Evolutionary conservation across 768 basidiomycete species (phyloP).

Genomic region (Tricholoma saponaceum): DNA sequence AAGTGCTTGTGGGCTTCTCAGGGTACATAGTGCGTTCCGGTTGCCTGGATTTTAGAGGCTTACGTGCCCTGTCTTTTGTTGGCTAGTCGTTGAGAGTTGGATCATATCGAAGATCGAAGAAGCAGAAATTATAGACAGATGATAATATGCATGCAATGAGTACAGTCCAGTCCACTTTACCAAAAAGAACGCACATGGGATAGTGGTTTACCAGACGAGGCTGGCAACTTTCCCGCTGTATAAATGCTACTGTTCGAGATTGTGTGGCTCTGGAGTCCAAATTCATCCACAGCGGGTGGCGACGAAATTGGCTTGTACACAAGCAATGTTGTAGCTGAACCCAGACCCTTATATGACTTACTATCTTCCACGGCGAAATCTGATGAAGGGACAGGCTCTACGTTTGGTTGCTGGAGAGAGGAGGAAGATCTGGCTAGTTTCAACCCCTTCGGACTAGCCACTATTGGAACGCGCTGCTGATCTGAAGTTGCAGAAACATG

Average conservation of each 20-base stretch:
- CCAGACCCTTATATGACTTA: conserved; percentile 39
- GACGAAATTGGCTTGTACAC: conserved; percentile 55
- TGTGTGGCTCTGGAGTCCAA: conserved; percentile 36
- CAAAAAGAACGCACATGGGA: conserved; percentile 86
- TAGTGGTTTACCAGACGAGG: conserved; percentile 59
- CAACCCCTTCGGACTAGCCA: conserved; percentile 2
- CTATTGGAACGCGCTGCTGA: conserved; percentile 15
- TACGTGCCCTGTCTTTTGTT: conserved; percentile 69
- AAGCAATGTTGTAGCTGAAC: conserved; percentile 75
- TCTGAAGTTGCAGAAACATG: conserved; percentile 9
- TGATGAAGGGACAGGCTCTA: conserved; percentile 2
- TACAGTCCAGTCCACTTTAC: conserved; percentile 47
- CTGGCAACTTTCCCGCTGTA: conserved; percentile 31
- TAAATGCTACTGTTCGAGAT: conserved; percentile 9
- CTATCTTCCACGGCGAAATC: conserved; percentile 10
- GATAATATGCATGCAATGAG: conserved; percentile 24
- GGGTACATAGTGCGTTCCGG: background rate
- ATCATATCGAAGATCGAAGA: conserved; percentile 12
- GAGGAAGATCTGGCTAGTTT: conserved; percentile 25
- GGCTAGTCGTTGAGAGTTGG: conserved; percentile 42
- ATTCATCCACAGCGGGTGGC: conserved; percentile 40
- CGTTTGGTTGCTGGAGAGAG: conserved; percentile 7
- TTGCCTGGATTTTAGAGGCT: conserved; percentile 50
- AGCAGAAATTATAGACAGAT: conserved; percentile 24
- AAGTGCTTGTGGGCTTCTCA: background rate